Evolutionary conservation across 345 rosid genomes (phyloP).

Genomic region (Cardamine occulta): DNA sequence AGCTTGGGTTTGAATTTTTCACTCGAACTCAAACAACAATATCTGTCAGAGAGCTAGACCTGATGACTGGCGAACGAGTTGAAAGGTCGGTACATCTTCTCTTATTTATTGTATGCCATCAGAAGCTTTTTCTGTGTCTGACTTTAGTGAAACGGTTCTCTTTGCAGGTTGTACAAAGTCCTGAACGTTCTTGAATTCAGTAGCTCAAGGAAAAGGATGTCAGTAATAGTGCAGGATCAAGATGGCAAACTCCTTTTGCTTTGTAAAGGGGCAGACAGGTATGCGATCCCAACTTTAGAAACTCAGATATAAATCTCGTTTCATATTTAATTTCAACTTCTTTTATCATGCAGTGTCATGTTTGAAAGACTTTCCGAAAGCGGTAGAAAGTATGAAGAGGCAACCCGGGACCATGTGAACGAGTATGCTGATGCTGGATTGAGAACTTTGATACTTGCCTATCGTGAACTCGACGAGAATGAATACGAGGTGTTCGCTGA

Average conservation of each 20-base stretch:
- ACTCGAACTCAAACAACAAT: conserved; percentile 76
- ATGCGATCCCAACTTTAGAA: conserved; percentile 31
- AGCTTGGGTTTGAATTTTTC: conserved; percentile 86
- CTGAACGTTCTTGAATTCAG: conserved; percentile 80
- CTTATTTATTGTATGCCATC: conserved; percentile 14
- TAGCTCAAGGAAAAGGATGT: conserved; percentile 71
- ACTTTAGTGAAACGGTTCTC: conserved; percentile 13
- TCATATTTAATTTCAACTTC: neutral
- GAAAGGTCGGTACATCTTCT: conserved; percentile 61
- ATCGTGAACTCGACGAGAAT: conserved; percentile 74
- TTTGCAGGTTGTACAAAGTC: conserved; percentile 72
- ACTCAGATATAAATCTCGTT: conserved; percentile 13
- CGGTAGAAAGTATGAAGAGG: conserved; percentile 65
- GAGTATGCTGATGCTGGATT: conserved; percentile 98
- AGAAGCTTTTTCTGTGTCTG: conserved; percentile 14
- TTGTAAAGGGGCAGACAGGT: conserved; percentile 98
- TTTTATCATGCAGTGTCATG: conserved; percentile 66
- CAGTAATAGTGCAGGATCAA: conserved; percentile 74
- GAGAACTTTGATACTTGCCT: conserved; percentile 87
- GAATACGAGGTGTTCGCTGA: conserved; percentile 62
- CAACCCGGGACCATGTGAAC: conserved; percentile 74
- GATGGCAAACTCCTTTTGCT: conserved; percentile 79
- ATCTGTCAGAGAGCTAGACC: conserved; percentile 65
- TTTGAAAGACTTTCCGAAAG: conserved; percentile 78
- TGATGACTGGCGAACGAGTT: conserved; percentile 55